Evolutionary conservation across 345 rosid species (phyloP), one percentile per base, ranked within the genome.

Genomic region (Eucalyptus erythrocorys): DNA sequence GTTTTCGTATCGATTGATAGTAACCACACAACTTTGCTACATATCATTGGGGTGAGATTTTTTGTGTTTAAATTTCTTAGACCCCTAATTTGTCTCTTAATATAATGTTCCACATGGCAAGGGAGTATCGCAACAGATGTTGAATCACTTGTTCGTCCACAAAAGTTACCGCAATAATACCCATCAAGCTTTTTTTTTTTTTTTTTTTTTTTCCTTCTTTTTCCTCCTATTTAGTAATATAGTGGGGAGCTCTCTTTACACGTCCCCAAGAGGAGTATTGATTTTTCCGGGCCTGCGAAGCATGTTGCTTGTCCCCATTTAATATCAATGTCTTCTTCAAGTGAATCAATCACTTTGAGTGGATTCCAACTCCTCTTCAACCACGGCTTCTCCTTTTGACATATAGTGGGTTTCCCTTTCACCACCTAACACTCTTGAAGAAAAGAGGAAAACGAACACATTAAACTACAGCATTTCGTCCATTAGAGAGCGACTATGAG

Each of bases 281-380:
- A 89, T 89, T 86, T 91, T 93, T 93, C 93, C 87, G 92, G 92
- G 90, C 89, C 91, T 90, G 93, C 91, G 93, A 30, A 68, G 89
- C 51, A 49, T 47, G 84, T 81, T 34, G 50, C 34, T 24, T 49
- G 59, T 51, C 47, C 45, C 66, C 86, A 88, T 88, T 87, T 55
- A 91, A 92, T 68, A 91, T 89, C 91, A 88, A 91, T 90, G 92
- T 90, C 92, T 91, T 93, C 93, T 91, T 93, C 92, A 92, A 85
- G 43, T 49, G 82, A 92, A 93, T 92, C 92, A 92, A 90, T 92
- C 94, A 92, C 92, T 93, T 91, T 64, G 92, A 94, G 97, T 97
- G 99, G 98, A 94, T 92, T 95, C 99, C 98, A 95, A 96, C 99
- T 96, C 98, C 94, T 92, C 96, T 91, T 95, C 94, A 94, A 94